Evolutionary conservation across 176 grass and related monocot species (phyloP), one percentile per base, ranked within the genome.

Genomic region (Aechmea fasciata): DNA sequence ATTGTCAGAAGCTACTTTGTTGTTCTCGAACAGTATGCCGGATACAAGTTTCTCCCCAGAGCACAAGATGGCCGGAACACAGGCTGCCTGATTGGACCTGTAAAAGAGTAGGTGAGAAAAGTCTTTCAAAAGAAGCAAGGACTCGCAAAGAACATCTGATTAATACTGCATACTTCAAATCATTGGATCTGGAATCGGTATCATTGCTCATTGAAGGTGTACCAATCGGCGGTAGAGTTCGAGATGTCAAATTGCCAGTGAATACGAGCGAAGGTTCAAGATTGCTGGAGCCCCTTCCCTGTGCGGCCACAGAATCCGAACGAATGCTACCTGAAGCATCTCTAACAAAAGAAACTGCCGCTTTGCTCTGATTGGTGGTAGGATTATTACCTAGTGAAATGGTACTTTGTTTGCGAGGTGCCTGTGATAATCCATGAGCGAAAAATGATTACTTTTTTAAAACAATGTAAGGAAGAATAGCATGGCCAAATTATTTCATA

Each of bases 151-250:
- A 68, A 51, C 11, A 73, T 77, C 53, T 65, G 49, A 10, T 50
- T 67, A 75, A 74, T 68, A 67, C 1, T 55, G 77, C 83, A 80
- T 87, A 96, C 92, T 89, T 91, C 65, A 80, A 80, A 1, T 64
- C 61, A 49, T 78, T 78, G 70, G 63, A 82, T 24, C 63, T 80
- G 51, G 72, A 33, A 83, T 87, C 82, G 79, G 67, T 65, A 84
- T 84, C 86, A 55, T 69, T 15, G 74, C 75, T 92, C 47, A 75
- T 72, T 61, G 81, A 77, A 75, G 78, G 83, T 69, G 74, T 79
- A 53, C 79, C 89, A 69, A 87, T 87, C 24, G 77, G 87, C 59
- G 80, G 66, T 73, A 88, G 33, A 68, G 84, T 69, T 72, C 83
- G 76, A 63, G 77, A 74, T 71, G 71, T 70, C 2, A 11, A 71